phyloP scores from a whole-genome alignment of 768 basidiomycete genomes.

The Lentinula guzmanii region DNA sequence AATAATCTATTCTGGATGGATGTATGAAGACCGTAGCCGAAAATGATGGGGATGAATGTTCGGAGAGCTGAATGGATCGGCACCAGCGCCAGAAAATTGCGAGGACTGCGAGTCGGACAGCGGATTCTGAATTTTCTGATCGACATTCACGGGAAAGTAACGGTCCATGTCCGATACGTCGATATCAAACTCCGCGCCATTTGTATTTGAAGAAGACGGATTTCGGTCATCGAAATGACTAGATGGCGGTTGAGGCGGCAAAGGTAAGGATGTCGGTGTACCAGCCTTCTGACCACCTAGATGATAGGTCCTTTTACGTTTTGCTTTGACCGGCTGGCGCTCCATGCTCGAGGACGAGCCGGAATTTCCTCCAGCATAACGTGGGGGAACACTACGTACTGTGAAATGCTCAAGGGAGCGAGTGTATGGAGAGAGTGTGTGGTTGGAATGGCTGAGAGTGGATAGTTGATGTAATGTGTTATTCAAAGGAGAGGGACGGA shows the following conservation, averaged over 20 bases:
- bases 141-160: slow-evolving; percentile 50
- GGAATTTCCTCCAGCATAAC: slow-evolving; percentile 27
- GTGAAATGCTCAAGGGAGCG: slow-evolving; percentile 88
- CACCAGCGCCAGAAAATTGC: background rate
- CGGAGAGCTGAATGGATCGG: slow-evolving; percentile 6
- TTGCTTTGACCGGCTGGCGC: slow-evolving; percentile 61
- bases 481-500: slow-evolving; percentile 60
- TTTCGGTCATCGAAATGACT: slow-evolving; percentile 16
- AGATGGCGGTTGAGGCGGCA: slow-evolving; percentile 11
- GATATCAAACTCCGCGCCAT: slow-evolving; percentile 44
- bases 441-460: slow-evolving; percentile 82
- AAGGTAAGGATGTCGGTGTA: slow-evolving; percentile 9
- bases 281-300: slow-evolving; percentile 37
- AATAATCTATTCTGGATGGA: slow-evolving; percentile 12
- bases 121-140: slow-evolving; percentile 8
- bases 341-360: slow-evolving; percentile 31
- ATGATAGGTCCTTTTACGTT: slow-evolving; percentile 66
- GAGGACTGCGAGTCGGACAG: background rate
- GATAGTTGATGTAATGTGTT: slow-evolving; percentile 81
- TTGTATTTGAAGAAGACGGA: slow-evolving; percentile 17
- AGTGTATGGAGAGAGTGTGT: slow-evolving; percentile 92
- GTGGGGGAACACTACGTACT: slow-evolving; percentile 80
- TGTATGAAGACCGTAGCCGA: slow-evolving; percentile 15
- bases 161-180: slow-evolving; percentile 69
- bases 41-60: slow-evolving; percentile 16